These are phyloP conservation scores for Phanerochaete carnosa DNA, from an alignment of 768 basidiomycete species.

Conservation along the genomic window DNA sequence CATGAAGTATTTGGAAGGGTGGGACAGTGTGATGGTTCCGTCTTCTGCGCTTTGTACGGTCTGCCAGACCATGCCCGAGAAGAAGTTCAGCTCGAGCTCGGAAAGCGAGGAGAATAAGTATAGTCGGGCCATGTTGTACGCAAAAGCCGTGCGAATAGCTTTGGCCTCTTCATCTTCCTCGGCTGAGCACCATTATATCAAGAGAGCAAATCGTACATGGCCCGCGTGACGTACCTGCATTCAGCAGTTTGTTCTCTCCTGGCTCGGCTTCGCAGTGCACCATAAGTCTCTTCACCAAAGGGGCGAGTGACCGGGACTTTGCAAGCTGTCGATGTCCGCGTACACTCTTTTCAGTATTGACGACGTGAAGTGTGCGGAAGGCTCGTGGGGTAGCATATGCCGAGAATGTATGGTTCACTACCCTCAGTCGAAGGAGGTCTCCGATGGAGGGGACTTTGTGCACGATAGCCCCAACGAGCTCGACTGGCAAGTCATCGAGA, in stretches of 20 bases:
- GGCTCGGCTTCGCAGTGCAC: conserved; percentile 7
- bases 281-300: conserved; percentile 1
- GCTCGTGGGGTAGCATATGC: conserved; percentile 12
- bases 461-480: conserved; percentile 11
- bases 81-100: conserved; percentile 11
- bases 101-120: neutral
- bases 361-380: conserved; percentile 11
- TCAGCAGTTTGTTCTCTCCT: conserved; percentile 5
- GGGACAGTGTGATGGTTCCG: conserved; percentile 1
- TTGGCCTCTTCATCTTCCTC: conserved; percentile 6
- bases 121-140: neutral
- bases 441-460: conserved; percentile 3
- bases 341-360: conserved; percentile 3
- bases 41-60: conserved; percentile 2
- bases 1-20: conserved; percentile 5
- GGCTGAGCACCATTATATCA: neutral
- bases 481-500: conserved; percentile 11
- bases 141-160: neutral
- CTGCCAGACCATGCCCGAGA: conserved; percentile 2
- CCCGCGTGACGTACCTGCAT: neutral
- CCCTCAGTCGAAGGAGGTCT: conserved; percentile 10
- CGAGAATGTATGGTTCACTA: conserved; percentile 12
- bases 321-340: conserved; percentile 1
- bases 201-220: no score
- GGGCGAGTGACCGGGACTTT: conserved; percentile 3